A percentile compares a stretch with the other conserved stretches of the same genome.
These are phyloP conservation scores for Volvox africanus DNA, from an alignment of 139 green algal genomes.

Conservation along the genomic window DNA sequence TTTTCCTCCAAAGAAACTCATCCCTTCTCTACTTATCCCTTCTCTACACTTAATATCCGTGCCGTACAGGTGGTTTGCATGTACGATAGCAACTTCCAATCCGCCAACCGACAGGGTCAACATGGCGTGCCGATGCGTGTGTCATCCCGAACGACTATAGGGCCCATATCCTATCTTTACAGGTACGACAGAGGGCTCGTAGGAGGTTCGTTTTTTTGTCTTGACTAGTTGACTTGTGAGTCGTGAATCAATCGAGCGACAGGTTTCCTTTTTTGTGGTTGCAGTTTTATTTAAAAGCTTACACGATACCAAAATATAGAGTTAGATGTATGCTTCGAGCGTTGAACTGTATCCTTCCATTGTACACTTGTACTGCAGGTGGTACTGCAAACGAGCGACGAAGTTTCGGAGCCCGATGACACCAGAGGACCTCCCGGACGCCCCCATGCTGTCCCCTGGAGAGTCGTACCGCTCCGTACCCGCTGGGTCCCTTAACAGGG, in stretches of 20 bases:
- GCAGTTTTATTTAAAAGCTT: too few relatives aligned
- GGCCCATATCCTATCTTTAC: constrained; percentile 42
- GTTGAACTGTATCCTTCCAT: too few relatives aligned
- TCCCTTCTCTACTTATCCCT: too few relatives aligned
- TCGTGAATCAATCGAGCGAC: too few relatives aligned
- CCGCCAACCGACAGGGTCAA: constrained; percentile 37
- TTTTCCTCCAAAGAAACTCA: too few relatives aligned
- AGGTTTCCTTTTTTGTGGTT: too few relatives aligned
- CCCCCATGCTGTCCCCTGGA: constrained; percentile 12
- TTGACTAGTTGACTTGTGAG: not conserved
- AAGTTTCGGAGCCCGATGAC: not conserved
- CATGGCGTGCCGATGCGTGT: constrained; percentile 16
- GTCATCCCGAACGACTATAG: not conserved
- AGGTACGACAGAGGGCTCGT: not conserved
- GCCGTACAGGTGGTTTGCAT: constrained; percentile 32
- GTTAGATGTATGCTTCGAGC: too few relatives aligned
- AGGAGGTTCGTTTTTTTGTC: not conserved
- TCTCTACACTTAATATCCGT: too few relatives aligned
- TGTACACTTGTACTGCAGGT: constrained; percentile 23
- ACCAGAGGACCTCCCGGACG: constrained; percentile 11
- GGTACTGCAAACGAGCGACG: constrained; percentile 45
- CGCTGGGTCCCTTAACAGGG: not conserved
- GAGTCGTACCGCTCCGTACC: not conserved
- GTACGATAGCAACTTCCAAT: constrained; percentile 51
- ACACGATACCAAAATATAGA: too few relatives aligned